Percentiles rank a stretch among this genome's conserved stretches.
Conservation (phyloP, 2,329 filamentous ascomycete genomes). For the Pyrenochaeta sp. region DNA sequence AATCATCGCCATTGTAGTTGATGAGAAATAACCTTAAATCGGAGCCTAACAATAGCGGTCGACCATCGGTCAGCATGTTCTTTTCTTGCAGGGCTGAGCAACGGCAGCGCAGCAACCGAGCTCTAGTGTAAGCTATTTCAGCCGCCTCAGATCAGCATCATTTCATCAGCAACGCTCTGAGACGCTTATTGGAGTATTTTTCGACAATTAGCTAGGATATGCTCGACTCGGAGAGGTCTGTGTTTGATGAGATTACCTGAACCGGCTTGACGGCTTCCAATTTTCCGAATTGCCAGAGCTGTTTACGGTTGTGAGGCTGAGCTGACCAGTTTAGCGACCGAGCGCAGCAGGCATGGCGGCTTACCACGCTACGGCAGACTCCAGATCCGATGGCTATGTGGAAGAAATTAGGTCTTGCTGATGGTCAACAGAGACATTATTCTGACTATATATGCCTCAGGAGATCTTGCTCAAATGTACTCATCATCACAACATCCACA, state of each 20-base stretch:
- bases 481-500: slow-evolving; percentile 28
- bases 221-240: neutral
- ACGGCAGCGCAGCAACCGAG: neutral
- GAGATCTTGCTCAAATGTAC: slow-evolving; percentile 9
- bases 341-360: slow-evolving; percentile 6
- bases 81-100: slow-evolving; percentile 8
- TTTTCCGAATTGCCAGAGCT: neutral
- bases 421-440: neutral
- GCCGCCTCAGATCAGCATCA: neutral
- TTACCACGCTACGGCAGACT: slow-evolving; percentile 15
- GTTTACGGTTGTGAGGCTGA: slow-evolving; percentile 8
- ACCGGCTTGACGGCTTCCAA: neutral
- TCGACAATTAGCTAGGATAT: neutral
- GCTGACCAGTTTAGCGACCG: slow-evolving; percentile 2
- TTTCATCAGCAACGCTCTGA: slow-evolving; percentile 5
- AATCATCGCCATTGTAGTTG: neutral
- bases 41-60: slow-evolving; percentile 3
- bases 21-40: slow-evolving; percentile 7
- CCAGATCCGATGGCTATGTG: slow-evolving; percentile 17
- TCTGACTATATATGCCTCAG: slow-evolving; percentile 18
- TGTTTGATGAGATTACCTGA: neutral
- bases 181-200: slow-evolving; percentile 4
- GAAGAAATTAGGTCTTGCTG: slow-evolving; percentile 6
- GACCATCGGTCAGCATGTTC: slow-evolving; percentile 5
- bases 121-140: slow-evolving; percentile 12